phyloP scores from a whole-genome alignment of 805 yeast genomes.

The Wickerhamiella alocasiicola region DNA sequence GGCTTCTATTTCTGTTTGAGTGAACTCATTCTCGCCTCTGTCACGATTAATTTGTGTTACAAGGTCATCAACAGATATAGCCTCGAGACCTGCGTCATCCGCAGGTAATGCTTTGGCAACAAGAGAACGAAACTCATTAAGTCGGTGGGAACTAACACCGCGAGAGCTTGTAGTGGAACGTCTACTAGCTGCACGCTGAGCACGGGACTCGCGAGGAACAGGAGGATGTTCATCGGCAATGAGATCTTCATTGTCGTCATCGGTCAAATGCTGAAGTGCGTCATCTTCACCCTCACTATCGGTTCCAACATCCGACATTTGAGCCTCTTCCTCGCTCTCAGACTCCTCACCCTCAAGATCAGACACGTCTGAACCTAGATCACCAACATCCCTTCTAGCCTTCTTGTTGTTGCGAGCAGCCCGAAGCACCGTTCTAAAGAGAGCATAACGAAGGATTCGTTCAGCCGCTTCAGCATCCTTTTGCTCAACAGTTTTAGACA shows the following conservation, averaged over 20 bases:
- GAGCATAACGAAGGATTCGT: conserved; percentile 67
- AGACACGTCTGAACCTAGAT: conserved; percentile 16
- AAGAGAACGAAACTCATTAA: conserved; percentile 37
- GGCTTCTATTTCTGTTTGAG: conserved; percentile 28
- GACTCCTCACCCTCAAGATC: conserved; percentile 24
- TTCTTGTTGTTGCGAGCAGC: conserved; percentile 24
- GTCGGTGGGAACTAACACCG: conserved; percentile 14
- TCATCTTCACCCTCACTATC: conserved; percentile 33
- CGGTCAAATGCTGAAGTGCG: conserved; percentile 7
- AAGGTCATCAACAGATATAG: conserved; percentile 31
- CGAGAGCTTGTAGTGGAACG: conserved; percentile 4
- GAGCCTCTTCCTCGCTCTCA: conserved; percentile 30
- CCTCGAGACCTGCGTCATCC: conserved; percentile 34
- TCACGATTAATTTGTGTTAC: conserved; percentile 34
- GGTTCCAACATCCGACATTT: conserved; percentile 30
- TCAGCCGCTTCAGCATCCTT: conserved; percentile 82
- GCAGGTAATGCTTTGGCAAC: conserved; percentile 40
- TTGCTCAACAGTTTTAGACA: conserved; percentile 59
- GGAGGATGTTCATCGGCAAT: conserved; percentile 29
- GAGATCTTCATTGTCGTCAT: conserved; percentile 32
- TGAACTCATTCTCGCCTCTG: conserved; percentile 30
- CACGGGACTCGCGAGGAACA: not conserved
- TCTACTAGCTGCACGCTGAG: conserved; percentile 12
- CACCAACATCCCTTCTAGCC: conserved; percentile 19
- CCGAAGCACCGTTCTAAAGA: conserved; percentile 60